phyloP scores from a whole-genome alignment of 1,284 basidiomycete species.

The Sporisorium graminicola region DNA sequence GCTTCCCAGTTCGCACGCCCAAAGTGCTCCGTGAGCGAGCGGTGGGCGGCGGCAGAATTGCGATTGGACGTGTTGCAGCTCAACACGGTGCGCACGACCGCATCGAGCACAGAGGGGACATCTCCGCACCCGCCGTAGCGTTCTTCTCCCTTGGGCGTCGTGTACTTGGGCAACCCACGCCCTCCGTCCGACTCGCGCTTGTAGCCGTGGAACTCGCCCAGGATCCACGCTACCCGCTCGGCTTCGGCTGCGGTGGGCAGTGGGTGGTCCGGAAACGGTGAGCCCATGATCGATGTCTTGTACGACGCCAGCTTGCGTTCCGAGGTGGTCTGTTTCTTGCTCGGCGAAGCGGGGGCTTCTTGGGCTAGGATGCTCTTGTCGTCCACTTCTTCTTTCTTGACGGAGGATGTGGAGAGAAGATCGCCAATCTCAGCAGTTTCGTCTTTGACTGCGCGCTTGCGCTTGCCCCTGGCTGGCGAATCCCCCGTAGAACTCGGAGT shows the following conservation, averaged over 20 bases:
- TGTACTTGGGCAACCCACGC: slow-evolving; percentile 40
- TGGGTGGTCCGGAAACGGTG: slow-evolving; percentile 55
- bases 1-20: slow-evolving; percentile 77
- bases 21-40: slow-evolving; percentile 75
- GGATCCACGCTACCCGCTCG: slow-evolving; percentile 56
- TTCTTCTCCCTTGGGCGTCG: slow-evolving; percentile 34
- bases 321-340: slow-evolving; percentile 30
- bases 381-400: slow-evolving; percentile 10
- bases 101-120: slow-evolving; percentile 74
- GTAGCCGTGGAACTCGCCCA: slow-evolving; percentile 62
- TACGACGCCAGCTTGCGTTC: slow-evolving; percentile 56
- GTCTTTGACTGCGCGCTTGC: slow-evolving; percentile 20
- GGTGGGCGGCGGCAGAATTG: slow-evolving; percentile 78
- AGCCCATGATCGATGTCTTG: slow-evolving; percentile 40
- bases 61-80: slow-evolving; percentile 79
- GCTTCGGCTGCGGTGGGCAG: slow-evolving; percentile 57
- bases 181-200: slow-evolving; percentile 44
- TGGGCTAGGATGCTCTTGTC: not conserved
- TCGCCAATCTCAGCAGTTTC: slow-evolving; percentile 18
- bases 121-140: slow-evolving; percentile 58
- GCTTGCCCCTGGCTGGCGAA: slow-evolving; percentile 6
- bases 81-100: slow-evolving; percentile 79
- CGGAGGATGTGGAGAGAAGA: slow-evolving; percentile 1
- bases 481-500: slow-evolving; percentile 11
- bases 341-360: not conserved